Evolutionary conservation across 495 filamentous ascomycete species (phyloP).

Genomic region (Talaromyces liani): DNA sequence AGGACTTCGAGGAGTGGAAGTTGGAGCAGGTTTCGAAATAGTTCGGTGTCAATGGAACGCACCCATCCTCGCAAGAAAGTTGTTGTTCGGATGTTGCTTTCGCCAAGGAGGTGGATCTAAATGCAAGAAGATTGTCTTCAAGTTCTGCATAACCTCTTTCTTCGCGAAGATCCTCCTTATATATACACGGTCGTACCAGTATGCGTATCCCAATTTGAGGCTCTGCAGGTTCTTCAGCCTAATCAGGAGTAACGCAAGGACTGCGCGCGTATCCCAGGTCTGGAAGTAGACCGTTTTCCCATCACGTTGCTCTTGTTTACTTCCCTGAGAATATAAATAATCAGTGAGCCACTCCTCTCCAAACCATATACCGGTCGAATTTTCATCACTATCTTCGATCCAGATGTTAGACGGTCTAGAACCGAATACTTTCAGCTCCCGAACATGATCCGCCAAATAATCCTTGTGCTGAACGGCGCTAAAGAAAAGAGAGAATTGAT

Average conservation of each 20-base stretch:
- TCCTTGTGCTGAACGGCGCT: background rate
- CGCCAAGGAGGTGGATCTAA: background rate
- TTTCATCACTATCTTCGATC: background rate
- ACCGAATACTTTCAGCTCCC: background rate
- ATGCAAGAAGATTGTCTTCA: too few species aligned
- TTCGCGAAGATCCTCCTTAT: background rate
- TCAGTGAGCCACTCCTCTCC: background rate
- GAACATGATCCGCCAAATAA: background rate
- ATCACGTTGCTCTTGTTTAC: background rate
- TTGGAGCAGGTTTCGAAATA: background rate
- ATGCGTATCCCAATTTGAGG: background rate
- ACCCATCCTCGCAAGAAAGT: background rate
- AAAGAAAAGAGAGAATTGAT: background rate
- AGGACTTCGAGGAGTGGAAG: background rate
- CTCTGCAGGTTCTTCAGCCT: background rate
- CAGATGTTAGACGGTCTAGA: background rate
- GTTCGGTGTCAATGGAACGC: background rate
- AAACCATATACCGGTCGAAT: background rate
- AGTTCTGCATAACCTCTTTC: background rate
- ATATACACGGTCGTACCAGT: background rate
- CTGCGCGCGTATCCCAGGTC: background rate
- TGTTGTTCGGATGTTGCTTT: background rate
- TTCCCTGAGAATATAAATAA: background rate
- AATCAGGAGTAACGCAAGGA: background rate
- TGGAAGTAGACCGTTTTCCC: background rate